Percentiles rank a stretch among this genome's conserved stretches.
phyloP scores from a whole-genome alignment of 192 early-diverging fungal species.

The Mycoemilia scoparia region DNA sequence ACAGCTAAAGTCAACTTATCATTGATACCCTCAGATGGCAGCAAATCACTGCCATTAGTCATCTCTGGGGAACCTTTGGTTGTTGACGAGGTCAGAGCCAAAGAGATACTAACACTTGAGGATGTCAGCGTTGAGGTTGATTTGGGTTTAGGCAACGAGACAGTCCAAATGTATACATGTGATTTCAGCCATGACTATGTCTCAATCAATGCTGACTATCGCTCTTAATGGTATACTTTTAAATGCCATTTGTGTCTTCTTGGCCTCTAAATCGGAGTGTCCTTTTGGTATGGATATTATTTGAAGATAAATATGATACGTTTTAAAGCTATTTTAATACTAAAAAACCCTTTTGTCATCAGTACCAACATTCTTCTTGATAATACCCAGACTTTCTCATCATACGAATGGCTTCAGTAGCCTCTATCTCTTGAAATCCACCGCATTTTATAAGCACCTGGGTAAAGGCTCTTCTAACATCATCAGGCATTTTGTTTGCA shows the following conservation, averaged over 20 bases:
- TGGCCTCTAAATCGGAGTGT: too few species aligned
- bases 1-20: slow-evolving; percentile 57
- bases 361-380: too few species aligned
- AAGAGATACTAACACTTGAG: slow-evolving; percentile 66
- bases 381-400: too few species aligned
- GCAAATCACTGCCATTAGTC: slow-evolving; percentile 46
- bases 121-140: slow-evolving; percentile 68
- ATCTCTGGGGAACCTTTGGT: slow-evolving; percentile 59
- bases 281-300: too few species aligned
- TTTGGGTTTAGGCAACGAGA: slow-evolving; percentile 52
- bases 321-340: too few species aligned
- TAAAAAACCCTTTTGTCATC: too few species aligned
- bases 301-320: too few species aligned
- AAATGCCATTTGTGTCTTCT: too few species aligned
- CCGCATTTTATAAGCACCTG: too few species aligned
- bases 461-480: slow-evolving; percentile 13
- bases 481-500: slow-evolving; percentile 20
- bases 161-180: slow-evolving; percentile 82
- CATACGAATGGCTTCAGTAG: too few species aligned
- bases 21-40: slow-evolving; percentile 48
- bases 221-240: too few species aligned
- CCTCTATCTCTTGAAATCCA: too few species aligned
- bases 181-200: slow-evolving; percentile 90
- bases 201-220: slow-evolving; percentile 85
- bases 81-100: slow-evolving; percentile 65